Percentiles rank a stretch among this genome's conserved stretches.
These are phyloP conservation scores for Zasmidium angulare DNA, from an alignment of 2,329 filamentous ascomycete genomes.

Conservation along the genomic window DNA sequence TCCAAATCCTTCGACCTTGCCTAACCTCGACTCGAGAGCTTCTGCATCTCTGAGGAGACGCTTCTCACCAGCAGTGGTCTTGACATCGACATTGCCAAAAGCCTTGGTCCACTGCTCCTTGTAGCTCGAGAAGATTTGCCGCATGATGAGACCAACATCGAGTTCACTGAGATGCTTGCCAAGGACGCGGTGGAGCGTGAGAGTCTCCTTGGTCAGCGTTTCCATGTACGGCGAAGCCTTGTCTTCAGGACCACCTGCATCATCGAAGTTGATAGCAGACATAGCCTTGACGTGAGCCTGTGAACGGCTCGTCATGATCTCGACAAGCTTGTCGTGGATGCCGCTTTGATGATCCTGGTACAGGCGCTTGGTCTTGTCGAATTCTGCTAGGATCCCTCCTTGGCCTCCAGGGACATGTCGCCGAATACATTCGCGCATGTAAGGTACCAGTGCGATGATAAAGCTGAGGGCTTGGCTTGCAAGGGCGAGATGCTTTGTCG, in stretches of 20 bases:
- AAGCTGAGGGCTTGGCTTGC: constrained; percentile 88
- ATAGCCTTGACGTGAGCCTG: constrained; percentile 72
- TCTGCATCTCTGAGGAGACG: constrained; percentile 80
- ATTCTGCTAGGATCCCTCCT: constrained; percentile 67
- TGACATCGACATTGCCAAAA: constrained; percentile 64
- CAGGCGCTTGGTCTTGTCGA: constrained; percentile 80
- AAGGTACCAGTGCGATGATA: constrained; percentile 80
- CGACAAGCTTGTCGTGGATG: constrained; percentile 89
- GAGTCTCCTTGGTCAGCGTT: constrained; percentile 80
- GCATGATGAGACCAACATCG: constrained; percentile 80
- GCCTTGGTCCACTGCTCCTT: constrained; percentile 74
- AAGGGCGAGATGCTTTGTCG: constrained; percentile 88
- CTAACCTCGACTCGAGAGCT: constrained; percentile 67
- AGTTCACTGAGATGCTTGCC: constrained; percentile 77
- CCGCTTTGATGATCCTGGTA: constrained; percentile 87
- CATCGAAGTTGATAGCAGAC: constrained; percentile 74
- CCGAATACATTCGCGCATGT: constrained; percentile 86
- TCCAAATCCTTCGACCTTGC: constrained; percentile 76
- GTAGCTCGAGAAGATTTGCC: constrained; percentile 79
- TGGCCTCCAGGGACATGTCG: constrained; percentile 60
- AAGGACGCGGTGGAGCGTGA: constrained; percentile 78
- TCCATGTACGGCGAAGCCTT: constrained; percentile 73
- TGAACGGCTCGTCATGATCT: constrained; percentile 83
- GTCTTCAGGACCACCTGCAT: constrained; percentile 34
- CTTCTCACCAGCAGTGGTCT: constrained; percentile 66